Conservation (phyloP, 805 yeast genomes). For the Spathaspora arborariae region DNA sequence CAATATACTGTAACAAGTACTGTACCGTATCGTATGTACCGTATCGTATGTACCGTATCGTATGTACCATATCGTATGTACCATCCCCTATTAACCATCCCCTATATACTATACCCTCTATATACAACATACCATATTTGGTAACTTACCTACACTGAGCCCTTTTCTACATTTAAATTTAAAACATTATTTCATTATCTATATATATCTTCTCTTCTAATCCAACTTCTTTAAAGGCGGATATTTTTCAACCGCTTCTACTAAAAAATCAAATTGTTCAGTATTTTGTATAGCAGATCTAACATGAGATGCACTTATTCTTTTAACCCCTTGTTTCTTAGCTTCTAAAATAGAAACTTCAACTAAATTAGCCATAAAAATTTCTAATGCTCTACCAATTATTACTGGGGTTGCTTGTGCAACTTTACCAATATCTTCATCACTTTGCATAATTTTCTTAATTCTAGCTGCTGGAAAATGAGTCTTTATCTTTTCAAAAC, state of each 20-base stretch:
- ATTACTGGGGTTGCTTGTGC: conserved; percentile 99
- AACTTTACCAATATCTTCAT: conserved; percentile 97
- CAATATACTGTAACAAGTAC: too few species aligned
- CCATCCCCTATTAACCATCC: too few species aligned
- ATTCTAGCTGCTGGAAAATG: conserved; percentile 92
- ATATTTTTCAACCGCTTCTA: conserved; percentile 66
- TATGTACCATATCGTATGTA: too few species aligned
- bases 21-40: too few species aligned
- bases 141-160: neutral
- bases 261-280: conserved; percentile 91
- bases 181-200: neutral
- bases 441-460: conserved; percentile 95
- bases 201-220: neutral
- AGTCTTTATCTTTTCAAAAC: conserved; percentile 59
- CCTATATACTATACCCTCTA: too few species aligned
- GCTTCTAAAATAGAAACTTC: conserved; percentile 82
- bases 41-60: too few species aligned
- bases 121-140: neutral
- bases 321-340: conserved; percentile 64
- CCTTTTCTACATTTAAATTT: neutral
- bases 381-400: conserved; percentile 91
- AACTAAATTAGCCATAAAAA: conserved; percentile 85
- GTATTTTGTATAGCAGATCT: conserved; percentile 78
- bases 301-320: conserved; percentile 80
- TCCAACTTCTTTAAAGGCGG: conserved; percentile 33